Conservation (phyloP, 2,329 filamentous ascomycete species). For the Alternaria consortialis region DNA sequence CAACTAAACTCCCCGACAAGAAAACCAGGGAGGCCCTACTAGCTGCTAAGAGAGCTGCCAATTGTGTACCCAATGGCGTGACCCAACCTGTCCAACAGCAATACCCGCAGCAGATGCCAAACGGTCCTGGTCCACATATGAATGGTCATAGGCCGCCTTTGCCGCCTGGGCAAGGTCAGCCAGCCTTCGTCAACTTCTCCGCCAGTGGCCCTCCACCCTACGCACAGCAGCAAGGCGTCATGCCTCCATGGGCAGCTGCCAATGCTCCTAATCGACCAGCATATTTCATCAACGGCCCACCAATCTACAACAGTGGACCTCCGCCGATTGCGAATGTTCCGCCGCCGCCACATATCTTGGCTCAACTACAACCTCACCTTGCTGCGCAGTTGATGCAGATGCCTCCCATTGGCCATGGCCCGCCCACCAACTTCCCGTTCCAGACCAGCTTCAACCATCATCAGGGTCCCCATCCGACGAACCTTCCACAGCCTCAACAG, state of each 20-base stretch:
- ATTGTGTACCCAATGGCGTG: constrained; percentile 50
- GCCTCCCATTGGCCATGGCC: constrained; percentile 27
- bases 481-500: constrained; percentile 53
- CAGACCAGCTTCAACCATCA: constrained; percentile 56
- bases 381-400: constrained; percentile 31
- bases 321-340: constrained; percentile 7
- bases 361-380: constrained; percentile 30
- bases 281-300: constrained; percentile 13
- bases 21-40: constrained; percentile 48
- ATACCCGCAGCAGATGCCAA: constrained; percentile 26
- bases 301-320: constrained; percentile 16
- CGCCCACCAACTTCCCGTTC: constrained; percentile 36
- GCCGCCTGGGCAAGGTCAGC: constrained; percentile 44
- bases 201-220: constrained; percentile 66
- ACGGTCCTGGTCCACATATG: constrained; percentile 28
- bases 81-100: constrained; percentile 39
- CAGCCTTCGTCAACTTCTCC: constrained; percentile 60
- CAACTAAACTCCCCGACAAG: constrained; percentile 75
- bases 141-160: constrained; percentile 31
- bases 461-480: constrained; percentile 49
- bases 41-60: constrained; percentile 70
- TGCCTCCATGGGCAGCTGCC: constrained; percentile 11
- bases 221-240: constrained; percentile 71
- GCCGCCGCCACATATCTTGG: constrained; percentile 20
- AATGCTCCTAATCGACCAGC: constrained; percentile 12